phyloP scores from a whole-genome alignment of 176 grass and related monocot genomes.

The Cenchrus purpureus region DNA sequence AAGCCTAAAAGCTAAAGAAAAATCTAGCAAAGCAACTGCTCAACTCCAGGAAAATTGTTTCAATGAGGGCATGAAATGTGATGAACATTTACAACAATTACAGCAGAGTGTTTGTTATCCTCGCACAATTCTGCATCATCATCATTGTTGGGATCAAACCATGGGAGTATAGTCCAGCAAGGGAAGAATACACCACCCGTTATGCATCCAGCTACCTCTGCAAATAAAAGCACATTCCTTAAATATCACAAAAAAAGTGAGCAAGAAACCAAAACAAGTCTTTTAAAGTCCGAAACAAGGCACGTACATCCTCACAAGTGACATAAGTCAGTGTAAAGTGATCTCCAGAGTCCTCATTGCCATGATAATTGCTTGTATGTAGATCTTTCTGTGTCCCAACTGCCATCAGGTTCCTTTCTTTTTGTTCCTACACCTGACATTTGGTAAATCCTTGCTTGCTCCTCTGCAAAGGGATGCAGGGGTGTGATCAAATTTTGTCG shows the following conservation, averaged over 20 bases:
- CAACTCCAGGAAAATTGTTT: constrained; percentile 47
- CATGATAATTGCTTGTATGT: constrained; percentile 68
- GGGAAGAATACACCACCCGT: constrained; percentile 32
- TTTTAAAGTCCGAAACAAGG: not conserved
- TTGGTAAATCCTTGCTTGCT: constrained; percentile 68
- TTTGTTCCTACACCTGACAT: constrained; percentile 61
- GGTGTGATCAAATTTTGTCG: constrained; percentile 65
- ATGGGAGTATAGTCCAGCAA: constrained; percentile 45
- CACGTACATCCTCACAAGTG: constrained; percentile 45
- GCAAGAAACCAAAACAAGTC: not conserved
- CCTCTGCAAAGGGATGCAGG: constrained; percentile 62
- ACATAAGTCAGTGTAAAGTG: constrained; percentile 26
- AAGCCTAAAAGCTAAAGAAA: constrained; percentile 29
- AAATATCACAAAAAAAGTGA: not conserved
- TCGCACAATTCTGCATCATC: constrained; percentile 44
- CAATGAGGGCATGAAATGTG: constrained; percentile 46
- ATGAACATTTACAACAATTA: constrained; percentile 80
- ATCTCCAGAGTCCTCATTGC: constrained; percentile 49
- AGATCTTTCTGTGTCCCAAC: constrained; percentile 80
- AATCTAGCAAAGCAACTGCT: constrained; percentile 51
- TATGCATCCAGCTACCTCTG: constrained; percentile 42
- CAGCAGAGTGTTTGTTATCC: constrained; percentile 38
- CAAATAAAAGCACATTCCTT: constrained; percentile 28
- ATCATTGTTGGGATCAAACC: constrained; percentile 36
- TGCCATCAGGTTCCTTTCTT: constrained; percentile 84